phyloP scores from a whole-genome alignment of 495 filamentous ascomycete species.

The Durotheca rogersii region DNA sequence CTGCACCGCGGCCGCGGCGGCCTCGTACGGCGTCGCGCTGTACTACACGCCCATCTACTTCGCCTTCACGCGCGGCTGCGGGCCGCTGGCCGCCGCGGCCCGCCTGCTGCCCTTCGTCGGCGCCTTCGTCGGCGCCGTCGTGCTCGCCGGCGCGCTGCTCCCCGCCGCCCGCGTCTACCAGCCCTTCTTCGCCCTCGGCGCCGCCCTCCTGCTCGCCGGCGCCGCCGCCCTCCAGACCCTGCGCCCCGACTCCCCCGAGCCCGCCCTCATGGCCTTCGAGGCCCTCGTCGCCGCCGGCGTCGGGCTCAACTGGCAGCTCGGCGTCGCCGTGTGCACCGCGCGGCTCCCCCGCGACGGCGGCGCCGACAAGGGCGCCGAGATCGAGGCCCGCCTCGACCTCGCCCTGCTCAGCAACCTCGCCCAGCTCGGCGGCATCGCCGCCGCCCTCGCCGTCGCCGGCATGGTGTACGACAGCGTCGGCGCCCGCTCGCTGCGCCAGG shows the following conservation, averaged over 20 bases:
- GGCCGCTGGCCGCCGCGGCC: slow-evolving; percentile 40
- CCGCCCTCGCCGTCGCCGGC: slow-evolving; percentile 57
- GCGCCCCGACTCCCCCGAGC: slow-evolving; percentile 30
- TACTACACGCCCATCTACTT: slow-evolving; percentile 58
- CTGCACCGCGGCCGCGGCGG: slow-evolving; percentile 29
- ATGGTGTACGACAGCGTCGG: slow-evolving; percentile 54
- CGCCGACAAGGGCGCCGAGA: no score
- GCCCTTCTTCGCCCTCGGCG: slow-evolving; percentile 58
- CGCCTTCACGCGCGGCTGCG: slow-evolving; percentile 45
- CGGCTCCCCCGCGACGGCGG: no score
- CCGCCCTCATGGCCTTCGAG: slow-evolving; percentile 53
- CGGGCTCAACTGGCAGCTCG: slow-evolving; percentile 47
- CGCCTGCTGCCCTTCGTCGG: slow-evolving; percentile 40
- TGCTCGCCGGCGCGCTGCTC: slow-evolving; percentile 50
- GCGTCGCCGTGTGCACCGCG: slow-evolving; percentile 54
- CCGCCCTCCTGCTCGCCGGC: slow-evolving; percentile 49
- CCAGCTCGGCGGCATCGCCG: slow-evolving; percentile 52
- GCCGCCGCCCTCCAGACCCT: slow-evolving; percentile 53
- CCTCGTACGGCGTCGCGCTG: slow-evolving; percentile 41
- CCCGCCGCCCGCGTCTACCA: slow-evolving; percentile 53
- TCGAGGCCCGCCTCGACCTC: slow-evolving; percentile 43
- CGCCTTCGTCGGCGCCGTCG: slow-evolving; percentile 1
- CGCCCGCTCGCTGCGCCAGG: slow-evolving; percentile 37
- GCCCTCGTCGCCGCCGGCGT: slow-evolving; percentile 54
- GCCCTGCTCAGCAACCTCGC: slow-evolving; percentile 55